Evolutionary conservation across 192 early-diverging fungal species (phyloP), one percentile per base, ranked within the genome.

Genomic region (Podila epicladia): DNA sequence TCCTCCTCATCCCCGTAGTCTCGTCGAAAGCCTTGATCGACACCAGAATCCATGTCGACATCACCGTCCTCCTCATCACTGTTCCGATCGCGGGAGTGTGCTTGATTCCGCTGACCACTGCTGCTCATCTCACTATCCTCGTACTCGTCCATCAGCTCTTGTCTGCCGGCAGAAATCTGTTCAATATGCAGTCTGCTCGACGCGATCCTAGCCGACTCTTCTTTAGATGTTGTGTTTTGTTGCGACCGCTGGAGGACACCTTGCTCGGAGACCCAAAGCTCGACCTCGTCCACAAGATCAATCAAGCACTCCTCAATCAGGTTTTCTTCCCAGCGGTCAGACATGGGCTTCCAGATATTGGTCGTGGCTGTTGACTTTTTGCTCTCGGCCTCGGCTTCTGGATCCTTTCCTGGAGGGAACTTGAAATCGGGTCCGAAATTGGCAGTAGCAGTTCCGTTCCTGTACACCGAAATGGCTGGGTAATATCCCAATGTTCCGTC

Each of bases 401-500:
- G 82, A 67, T 82, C 82, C 32, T 58, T 49, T 17, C 72, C 61
- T 3, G 91, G 91, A 3, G 90, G 90, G 58, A 82, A 90, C 63
- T 70, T 64, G 65, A 92, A 91, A 19, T 89, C 62, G 3, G 91
- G 91, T 6, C 91, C 91, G 76, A 90, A 89, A 62, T 92, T 91
- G 64, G 86, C 82, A 0, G 87, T 90, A 6, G 88, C 89, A 2
- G 86, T 82, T 17, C 88, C 91, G 48, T 91, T 89, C 53, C 87
- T 72, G 68, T 86, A 92, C 20, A 92, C 86, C 49, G 87, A 89
- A 24, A 92, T 85, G 4, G 82, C 82, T 8, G 91, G 91, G 62
- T 91, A 92, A 71, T 92, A 92, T 0, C 91, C 91, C 6, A 88
- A 65, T 3, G 90, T 88, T 3, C 91, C 91, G 57, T 92, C 91